Conservation (phyloP, 192 early-diverging fungal species). For the Umbelopsis isabellina region DNA sequence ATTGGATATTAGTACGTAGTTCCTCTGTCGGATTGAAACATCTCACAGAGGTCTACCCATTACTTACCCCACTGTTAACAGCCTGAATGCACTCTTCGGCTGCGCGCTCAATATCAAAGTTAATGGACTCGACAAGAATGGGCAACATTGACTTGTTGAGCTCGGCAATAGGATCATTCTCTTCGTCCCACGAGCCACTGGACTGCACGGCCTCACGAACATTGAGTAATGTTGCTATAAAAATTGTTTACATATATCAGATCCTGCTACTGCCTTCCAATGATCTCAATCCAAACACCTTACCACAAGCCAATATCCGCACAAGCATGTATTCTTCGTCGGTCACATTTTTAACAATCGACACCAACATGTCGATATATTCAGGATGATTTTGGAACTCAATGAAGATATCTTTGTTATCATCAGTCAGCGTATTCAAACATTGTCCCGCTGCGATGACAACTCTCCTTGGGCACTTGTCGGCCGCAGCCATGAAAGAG, state of each 20-base stretch:
- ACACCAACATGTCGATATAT: constrained; percentile 55
- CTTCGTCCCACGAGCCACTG: constrained; percentile 37
- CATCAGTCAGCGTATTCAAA: constrained; percentile 82
- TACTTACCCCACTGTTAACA: constrained; percentile 45
- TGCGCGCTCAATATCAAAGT: constrained; percentile 52
- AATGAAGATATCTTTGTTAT: constrained; percentile 62
- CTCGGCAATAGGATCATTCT: constrained; percentile 35
- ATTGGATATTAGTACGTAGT: neutral
- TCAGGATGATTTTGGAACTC: constrained; percentile 60
- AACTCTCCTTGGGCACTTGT: constrained; percentile 51
- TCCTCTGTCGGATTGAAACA: too few relatives aligned
- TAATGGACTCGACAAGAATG: constrained; percentile 46
- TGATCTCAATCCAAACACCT: too few relatives aligned
- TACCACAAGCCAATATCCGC: constrained; percentile 69
- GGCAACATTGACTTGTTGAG: constrained; percentile 52
- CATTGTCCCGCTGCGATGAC: constrained; percentile 70
- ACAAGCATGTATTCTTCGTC: constrained; percentile 65
- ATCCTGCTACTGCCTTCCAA: neutral
- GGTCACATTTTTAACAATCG: constrained; percentile 46
- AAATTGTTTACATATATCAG: constrained; percentile 3
- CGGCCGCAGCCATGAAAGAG: constrained; percentile 62
- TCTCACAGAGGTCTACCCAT: neutral
- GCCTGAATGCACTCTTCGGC: constrained; percentile 44
- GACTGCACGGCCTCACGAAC: constrained; percentile 48
- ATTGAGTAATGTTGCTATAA: constrained; percentile 54